Evolutionary conservation across 1,139 yeast genomes (phyloP).

Genomic region (Saccharomyces hybrid): DNA sequence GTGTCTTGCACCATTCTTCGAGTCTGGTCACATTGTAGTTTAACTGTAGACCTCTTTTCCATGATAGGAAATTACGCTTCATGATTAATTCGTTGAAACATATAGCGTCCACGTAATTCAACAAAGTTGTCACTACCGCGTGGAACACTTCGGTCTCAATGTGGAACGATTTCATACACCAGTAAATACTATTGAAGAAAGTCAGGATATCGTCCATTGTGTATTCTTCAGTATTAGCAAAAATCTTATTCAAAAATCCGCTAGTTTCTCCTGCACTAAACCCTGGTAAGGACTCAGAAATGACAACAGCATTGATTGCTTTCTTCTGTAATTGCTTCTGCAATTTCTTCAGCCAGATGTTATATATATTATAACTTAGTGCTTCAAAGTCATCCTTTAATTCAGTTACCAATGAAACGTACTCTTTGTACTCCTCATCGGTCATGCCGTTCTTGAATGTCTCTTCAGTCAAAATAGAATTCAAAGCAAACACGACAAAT

Average conservation of each 20-base stretch:
- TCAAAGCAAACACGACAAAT: slow-evolving; percentile 89
- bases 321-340: slow-evolving; percentile 87
- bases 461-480: slow-evolving; percentile 78
- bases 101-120: slow-evolving; percentile 83
- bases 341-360: slow-evolving; percentile 96
- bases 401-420: slow-evolving; percentile 80
- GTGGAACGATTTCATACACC: slow-evolving; percentile 90
- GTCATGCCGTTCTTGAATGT: slow-evolving; percentile 78
- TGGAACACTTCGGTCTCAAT: slow-evolving; percentile 80
- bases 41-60: slow-evolving; percentile 97
- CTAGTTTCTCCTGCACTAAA: slow-evolving; percentile 85
- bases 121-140: slow-evolving; percentile 76
- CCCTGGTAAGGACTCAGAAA: slow-evolving; percentile 94
- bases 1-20: slow-evolving; percentile 98
- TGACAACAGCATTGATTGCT: slow-evolving; percentile 87
- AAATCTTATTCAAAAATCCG: slow-evolving; percentile 78
- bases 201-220: slow-evolving; percentile 94
- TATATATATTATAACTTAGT: slow-evolving; percentile 86
- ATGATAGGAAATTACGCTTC: slow-evolving; percentile 93
- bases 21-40: slow-evolving; percentile 93
- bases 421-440: slow-evolving; percentile 83
- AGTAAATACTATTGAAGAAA: slow-evolving; percentile 82
- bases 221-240: slow-evolving; percentile 59
- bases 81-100: slow-evolving; percentile 94
- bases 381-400: slow-evolving; percentile 94